A percentile compares a stretch with the other conserved stretches of the same genome.
Conservation (phyloP, 2,329 filamentous ascomycete genomes). For the Teratosphaeriaceae sp. region DNA sequence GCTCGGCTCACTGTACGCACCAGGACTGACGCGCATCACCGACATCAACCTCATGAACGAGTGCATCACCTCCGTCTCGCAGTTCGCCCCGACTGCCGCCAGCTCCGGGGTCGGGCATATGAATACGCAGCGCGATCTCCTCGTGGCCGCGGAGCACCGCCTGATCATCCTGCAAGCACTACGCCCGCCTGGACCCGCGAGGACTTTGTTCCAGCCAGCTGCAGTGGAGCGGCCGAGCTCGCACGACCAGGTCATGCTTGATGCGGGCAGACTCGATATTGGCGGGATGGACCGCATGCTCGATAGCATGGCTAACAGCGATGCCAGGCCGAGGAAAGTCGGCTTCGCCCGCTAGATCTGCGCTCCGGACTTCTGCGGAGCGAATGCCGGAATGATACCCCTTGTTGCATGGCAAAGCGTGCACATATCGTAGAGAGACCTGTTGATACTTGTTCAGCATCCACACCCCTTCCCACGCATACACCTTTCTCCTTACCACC, state of each 20-base stretch:
- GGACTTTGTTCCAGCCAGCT: conserved; percentile 27
- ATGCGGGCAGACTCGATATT: conserved; percentile 40
- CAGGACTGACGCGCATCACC: conserved; percentile 35
- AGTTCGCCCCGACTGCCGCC: conserved; percentile 31
- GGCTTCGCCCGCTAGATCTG: conserved; percentile 22
- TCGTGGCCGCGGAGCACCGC: conserved; percentile 39
- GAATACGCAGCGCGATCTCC: conserved; percentile 38
- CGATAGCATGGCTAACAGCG: conserved; percentile 26
- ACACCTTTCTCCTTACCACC: neutral
- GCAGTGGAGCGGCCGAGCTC: conserved; percentile 18
- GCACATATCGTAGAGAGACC: too few relatives aligned
- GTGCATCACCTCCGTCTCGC: conserved; percentile 36
- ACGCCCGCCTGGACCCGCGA: conserved; percentile 25
- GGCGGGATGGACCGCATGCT: conserved; percentile 43
- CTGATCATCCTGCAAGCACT: conserved; percentile 36
- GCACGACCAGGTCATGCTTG: conserved; percentile 38
- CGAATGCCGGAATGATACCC: neutral
- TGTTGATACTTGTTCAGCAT: too few relatives aligned
- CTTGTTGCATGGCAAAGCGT: neutral
- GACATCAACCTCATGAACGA: conserved; percentile 37
- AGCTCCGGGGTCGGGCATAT: conserved; percentile 33
- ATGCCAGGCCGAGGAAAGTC: conserved; percentile 24
- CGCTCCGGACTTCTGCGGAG: neutral
- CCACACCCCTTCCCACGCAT: neutral
- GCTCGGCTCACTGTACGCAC: conserved; percentile 34